Evolutionary conservation across 176 grass and related monocot genomes (phyloP).

Genomic region (Dendrocalamus sinicus): DNA sequence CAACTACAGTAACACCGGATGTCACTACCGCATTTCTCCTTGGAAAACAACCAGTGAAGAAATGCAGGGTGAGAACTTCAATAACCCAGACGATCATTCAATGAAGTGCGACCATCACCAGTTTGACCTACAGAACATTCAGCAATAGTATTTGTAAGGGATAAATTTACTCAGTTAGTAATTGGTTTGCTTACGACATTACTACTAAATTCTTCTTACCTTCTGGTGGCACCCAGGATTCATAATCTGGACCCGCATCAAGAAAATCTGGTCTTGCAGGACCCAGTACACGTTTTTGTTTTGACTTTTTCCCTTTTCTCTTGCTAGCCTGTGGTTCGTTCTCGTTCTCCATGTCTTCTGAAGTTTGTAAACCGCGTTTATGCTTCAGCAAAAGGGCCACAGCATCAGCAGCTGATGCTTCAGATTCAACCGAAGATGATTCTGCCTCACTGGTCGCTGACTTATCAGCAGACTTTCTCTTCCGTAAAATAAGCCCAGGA

Average conservation of each 20-base stretch:
- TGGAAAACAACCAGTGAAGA: not conserved
- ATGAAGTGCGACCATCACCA: constrained; percentile 84
- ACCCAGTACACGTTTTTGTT: constrained; percentile 75
- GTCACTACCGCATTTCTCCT: not conserved
- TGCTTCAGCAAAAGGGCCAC: constrained; percentile 94
- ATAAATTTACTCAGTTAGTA: not conserved
- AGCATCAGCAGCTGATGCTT: constrained; percentile 86
- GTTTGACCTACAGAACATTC: constrained; percentile 81
- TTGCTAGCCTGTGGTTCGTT: constrained; percentile 35
- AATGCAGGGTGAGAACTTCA: constrained; percentile 34
- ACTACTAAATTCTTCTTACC: constrained; percentile 46
- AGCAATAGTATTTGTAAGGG: constrained; percentile 15
- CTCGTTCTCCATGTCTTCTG: constrained; percentile 55
- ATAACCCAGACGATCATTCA: constrained; percentile 95
- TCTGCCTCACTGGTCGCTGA: constrained; percentile 38
- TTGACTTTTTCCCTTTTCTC: constrained; percentile 56
- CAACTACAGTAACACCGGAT: not conserved
- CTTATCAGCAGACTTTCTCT: constrained; percentile 59
- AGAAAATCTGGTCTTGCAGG: constrained; percentile 88
- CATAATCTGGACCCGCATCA: constrained; percentile 54
- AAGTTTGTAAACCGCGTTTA: constrained; percentile 62
- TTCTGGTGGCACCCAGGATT: constrained; percentile 95
- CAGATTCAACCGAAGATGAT: constrained; percentile 60
- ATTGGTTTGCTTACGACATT: constrained; percentile 22
- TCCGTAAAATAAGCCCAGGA: constrained; percentile 90